Percentiles rank a stretch among this genome's conserved stretches.
Conservation (phyloP, 306 rosid genomes). For the Quercus alba region DNA sequence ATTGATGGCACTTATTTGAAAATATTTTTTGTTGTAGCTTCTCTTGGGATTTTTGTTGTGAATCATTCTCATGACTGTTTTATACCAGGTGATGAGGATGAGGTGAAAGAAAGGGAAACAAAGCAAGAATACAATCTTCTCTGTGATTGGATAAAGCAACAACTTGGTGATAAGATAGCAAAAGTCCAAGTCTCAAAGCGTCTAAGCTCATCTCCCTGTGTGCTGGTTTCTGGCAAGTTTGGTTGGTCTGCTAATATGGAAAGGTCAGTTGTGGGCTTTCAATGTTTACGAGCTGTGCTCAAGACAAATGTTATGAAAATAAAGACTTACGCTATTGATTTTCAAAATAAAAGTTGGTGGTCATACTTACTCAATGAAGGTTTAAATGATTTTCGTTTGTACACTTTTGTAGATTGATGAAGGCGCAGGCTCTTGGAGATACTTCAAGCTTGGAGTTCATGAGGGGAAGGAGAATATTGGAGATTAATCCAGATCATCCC, state of each 20-base stretch:
- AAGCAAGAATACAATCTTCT: conserved; percentile 80
- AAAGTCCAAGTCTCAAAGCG: conserved; percentile 96
- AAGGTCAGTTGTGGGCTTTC: conserved; percentile 48
- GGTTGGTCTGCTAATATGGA: conserved; percentile 99
- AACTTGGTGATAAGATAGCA: conserved; percentile 92
- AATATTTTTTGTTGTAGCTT: background rate
- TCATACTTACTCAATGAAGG: background rate
- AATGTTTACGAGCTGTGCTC: background rate
- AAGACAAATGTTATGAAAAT: background rate
- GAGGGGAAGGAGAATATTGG: conserved; percentile 99
- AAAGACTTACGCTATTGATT: background rate
- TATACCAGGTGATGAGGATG: conserved; percentile 86
- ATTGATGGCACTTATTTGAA: background rate
- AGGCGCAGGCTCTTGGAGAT: conserved; percentile 98
- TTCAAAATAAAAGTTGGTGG: background rate
- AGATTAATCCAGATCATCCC: conserved; percentile 92
- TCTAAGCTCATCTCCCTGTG: conserved; percentile 99
- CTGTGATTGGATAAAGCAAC: conserved; percentile 98
- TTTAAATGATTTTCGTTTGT: background rate
- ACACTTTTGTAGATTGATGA: conserved; percentile 73
- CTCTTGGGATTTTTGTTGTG: conserved; percentile 1
- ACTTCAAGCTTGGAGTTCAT: conserved; percentile 91
- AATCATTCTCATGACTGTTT: conserved; percentile 11
- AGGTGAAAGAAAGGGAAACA: conserved; percentile 80
- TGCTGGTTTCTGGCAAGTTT: conserved; percentile 98